Evolutionary conservation across 2,329 filamentous ascomycete species (phyloP).

Genomic region (Parafenestella ontariensis): DNA sequence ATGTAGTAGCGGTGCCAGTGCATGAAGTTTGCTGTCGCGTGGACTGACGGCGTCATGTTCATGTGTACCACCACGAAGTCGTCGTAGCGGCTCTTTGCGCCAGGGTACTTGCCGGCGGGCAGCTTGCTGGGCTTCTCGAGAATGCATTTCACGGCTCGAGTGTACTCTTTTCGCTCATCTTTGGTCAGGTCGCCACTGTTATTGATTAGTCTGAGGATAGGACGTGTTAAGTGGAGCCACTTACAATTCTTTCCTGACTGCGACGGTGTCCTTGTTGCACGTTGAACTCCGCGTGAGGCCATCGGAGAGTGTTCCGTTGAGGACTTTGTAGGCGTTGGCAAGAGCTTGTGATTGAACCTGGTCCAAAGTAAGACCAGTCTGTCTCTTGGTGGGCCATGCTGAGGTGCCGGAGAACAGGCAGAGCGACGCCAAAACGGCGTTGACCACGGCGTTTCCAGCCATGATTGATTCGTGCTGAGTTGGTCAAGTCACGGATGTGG

Average conservation of each 20-base stretch:
- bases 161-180: slow-evolving; percentile 42
- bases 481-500: not conserved
- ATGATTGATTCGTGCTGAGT: slow-evolving; percentile 14
- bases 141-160: slow-evolving; percentile 43
- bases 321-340: slow-evolving; percentile 35
- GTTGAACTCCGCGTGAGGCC: slow-evolving; percentile 28
- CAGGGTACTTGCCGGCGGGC: slow-evolving; percentile 33
- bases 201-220: not conserved
- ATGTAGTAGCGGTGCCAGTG: slow-evolving; percentile 54
- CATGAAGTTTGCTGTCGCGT: slow-evolving; percentile 42
- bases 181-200: slow-evolving; percentile 36
- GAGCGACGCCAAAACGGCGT: slow-evolving; percentile 30
- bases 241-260: slow-evolving; percentile 56
- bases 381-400: slow-evolving; percentile 28
- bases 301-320: slow-evolving; percentile 38
- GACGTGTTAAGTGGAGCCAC: not conserved
- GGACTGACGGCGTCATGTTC: slow-evolving; percentile 41
- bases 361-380: slow-evolving; percentile 29
- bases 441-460: slow-evolving; percentile 27
- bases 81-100: slow-evolving; percentile 42
- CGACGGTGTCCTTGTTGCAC: slow-evolving; percentile 51
- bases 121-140: slow-evolving; percentile 35
- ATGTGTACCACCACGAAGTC: slow-evolving; percentile 45
- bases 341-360: slow-evolving; percentile 36
- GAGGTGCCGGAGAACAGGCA: slow-evolving; percentile 26